phyloP scores from a whole-genome alignment of 805 yeast genomes.

The Nakazawaea wyomingensis region DNA sequence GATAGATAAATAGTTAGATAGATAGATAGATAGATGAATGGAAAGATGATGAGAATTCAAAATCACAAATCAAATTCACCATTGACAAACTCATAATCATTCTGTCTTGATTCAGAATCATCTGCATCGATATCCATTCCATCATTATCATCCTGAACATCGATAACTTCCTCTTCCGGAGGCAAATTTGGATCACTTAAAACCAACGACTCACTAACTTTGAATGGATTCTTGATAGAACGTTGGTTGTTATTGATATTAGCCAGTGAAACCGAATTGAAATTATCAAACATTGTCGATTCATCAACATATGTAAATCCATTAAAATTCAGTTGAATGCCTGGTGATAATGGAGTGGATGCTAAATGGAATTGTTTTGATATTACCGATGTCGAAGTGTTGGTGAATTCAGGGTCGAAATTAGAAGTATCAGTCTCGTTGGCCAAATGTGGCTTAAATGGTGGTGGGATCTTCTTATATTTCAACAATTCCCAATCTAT shows the following conservation, averaged over 20 bases:
- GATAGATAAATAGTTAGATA: neutral
- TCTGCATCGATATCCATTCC: conserved; percentile 47
- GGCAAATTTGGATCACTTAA: conserved; percentile 78
- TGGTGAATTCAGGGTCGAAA: conserved; percentile 97
- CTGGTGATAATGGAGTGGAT: conserved; percentile 85
- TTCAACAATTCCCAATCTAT: conserved; percentile 82
- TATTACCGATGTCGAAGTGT: conserved; percentile 79
- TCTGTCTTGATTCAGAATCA: conserved; percentile 26
- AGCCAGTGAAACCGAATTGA: conserved; percentile 23
- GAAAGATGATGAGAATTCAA: neutral
- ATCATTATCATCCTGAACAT: conserved; percentile 44
- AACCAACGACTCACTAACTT: conserved; percentile 61
- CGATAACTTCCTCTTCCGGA: conserved; percentile 80
- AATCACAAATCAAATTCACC: conserved; percentile 78
- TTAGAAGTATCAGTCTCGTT: conserved; percentile 94
- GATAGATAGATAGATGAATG: no score
- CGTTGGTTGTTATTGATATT: conserved; percentile 30
- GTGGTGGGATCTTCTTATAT: conserved; percentile 87
- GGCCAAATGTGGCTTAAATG: conserved; percentile 88
- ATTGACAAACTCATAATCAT: conserved; percentile 72
- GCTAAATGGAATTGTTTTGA: conserved; percentile 60
- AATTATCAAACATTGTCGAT: conserved; percentile 85
- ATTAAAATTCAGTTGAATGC: conserved; percentile 91
- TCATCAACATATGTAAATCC: conserved; percentile 97
- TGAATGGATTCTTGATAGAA: conserved; percentile 33